These are phyloP conservation scores for Aspergillus viridinutans DNA, from an alignment of 2,329 filamentous ascomycete species.

Conservation along the genomic window DNA sequence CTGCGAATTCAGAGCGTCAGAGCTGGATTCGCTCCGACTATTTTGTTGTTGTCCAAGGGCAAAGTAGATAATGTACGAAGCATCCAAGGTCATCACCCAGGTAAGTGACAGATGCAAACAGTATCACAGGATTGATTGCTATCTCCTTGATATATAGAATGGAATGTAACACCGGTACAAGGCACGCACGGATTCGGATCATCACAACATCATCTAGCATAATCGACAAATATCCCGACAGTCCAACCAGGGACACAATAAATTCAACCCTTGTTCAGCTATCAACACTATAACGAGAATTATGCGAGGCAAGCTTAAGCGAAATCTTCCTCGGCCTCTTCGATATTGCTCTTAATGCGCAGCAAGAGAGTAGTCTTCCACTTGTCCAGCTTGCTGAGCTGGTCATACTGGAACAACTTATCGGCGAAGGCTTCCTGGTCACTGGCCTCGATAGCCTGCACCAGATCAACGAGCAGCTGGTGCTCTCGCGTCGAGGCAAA, in stretches of 20 bases:
- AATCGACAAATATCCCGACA: neutral
- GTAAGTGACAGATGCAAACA: neutral
- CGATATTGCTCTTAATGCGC: constrained; percentile 77
- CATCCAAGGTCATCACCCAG: too few relatives aligned
- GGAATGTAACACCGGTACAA: neutral
- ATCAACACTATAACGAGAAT: constrained; percentile 3
- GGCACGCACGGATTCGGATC: neutral
- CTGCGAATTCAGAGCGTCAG: too few relatives aligned
- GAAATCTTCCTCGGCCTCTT: constrained; percentile 66
- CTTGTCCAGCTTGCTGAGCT: constrained; percentile 89
- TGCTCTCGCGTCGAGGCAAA: constrained; percentile 77
- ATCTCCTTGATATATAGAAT: neutral
- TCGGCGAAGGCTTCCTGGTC: constrained; percentile 82
- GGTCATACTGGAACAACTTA: constrained; percentile 83
- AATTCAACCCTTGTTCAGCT: neutral
- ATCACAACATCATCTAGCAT: neutral
- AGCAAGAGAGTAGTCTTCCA: constrained; percentile 91
- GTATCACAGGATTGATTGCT: neutral
- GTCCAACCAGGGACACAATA: constrained; percentile 1
- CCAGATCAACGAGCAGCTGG: constrained; percentile 73
- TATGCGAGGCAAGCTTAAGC: constrained; percentile 43
- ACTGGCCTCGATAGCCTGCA: constrained; percentile 68
- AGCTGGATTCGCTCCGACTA: too few relatives aligned
- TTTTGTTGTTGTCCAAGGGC: too few relatives aligned
- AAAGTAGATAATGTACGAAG: too few relatives aligned